These are phyloP conservation scores for Phaeosphaeriaceae sp. DNA, from an alignment of 2,329 filamentous ascomycete genomes.

Conservation along the genomic window DNA sequence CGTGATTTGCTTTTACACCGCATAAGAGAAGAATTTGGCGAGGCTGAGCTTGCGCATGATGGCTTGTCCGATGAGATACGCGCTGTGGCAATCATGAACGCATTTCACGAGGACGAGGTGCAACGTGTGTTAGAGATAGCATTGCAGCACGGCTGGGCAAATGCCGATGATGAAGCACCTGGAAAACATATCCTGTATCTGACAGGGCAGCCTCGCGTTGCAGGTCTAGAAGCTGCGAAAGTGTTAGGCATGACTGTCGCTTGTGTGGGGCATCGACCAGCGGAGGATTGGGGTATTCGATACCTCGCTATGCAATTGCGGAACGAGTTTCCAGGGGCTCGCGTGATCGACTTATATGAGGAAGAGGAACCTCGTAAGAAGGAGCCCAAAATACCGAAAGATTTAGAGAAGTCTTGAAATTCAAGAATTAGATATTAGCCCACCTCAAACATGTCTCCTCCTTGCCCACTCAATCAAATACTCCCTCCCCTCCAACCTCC, in stretches of 20 bases:
- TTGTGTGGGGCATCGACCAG: conserved; percentile 48
- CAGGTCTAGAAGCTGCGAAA: conserved; percentile 41
- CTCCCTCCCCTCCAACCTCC: conserved; percentile 52
- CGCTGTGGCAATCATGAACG: conserved; percentile 51
- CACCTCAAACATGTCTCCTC: conserved; percentile 41
- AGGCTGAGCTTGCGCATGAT: conserved; percentile 30
- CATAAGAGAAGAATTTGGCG: conserved; percentile 37
- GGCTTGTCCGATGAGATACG: conserved; percentile 31
- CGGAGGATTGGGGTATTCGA: conserved; percentile 51
- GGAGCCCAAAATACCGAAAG: conserved; percentile 3
- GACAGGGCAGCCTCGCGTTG: conserved; percentile 46
- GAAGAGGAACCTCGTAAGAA: conserved; percentile 31
- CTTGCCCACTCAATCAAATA: conserved; percentile 46
- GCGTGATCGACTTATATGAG: conserved; percentile 46
- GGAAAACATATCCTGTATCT: conserved; percentile 45
- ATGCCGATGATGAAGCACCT: conserved; percentile 17
- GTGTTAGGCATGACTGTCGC: conserved; percentile 42
- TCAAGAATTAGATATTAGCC: conserved; percentile 4
- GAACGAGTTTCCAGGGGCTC: conserved; percentile 36
- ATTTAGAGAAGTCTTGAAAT: background rate
- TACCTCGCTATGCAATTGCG: conserved; percentile 39
- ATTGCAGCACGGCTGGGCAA: conserved; percentile 31
- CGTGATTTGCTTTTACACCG: conserved; percentile 19
- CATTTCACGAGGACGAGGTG: conserved; percentile 48
- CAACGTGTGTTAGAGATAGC: conserved; percentile 41